These are phyloP conservation scores for Suaeda aralocaspica DNA, from an alignment of 148 eudicot species.

Conservation along the genomic window DNA sequence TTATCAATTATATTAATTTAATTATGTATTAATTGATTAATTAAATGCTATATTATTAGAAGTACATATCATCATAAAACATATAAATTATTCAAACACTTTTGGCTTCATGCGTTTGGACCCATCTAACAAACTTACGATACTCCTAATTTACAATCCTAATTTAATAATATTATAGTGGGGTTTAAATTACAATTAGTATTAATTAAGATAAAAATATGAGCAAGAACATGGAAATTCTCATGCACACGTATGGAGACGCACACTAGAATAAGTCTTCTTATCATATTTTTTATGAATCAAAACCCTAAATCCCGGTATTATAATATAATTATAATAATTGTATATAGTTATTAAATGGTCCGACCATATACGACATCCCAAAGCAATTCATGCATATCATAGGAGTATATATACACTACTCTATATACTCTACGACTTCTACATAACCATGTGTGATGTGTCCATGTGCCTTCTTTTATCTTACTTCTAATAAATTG, in stretches of 20 bases:
- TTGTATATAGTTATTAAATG: background rate
- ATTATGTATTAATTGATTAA: too few relatives aligned
- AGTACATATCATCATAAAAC: conserved; percentile 1
- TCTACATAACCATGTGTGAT: too few relatives aligned
- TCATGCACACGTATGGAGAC: conserved; percentile 21
- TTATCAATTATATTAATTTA: too few relatives aligned
- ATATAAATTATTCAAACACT: background rate
- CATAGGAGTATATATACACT: background rate
- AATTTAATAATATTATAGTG: background rate
- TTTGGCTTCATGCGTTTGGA: conserved; percentile 23
- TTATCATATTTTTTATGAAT: conserved; percentile 19
- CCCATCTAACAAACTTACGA: background rate
- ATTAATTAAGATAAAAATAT: too few relatives aligned
- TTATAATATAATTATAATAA: conserved; percentile 2
- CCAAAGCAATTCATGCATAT: conserved; percentile 4
- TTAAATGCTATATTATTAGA: background rate
- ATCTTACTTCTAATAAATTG: too few relatives aligned
- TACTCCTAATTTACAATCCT: background rate
- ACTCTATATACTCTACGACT: background rate
- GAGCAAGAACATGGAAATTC: background rate
- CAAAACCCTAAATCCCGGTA: conserved; percentile 32
- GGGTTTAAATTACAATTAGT: background rate
- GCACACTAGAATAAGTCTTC: conserved; percentile 7
- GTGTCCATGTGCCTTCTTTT: too few relatives aligned
- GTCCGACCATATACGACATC: conserved; percentile 46